A percentile compares a stretch with the other conserved stretches of the same genome.
These are phyloP conservation scores for Sporothrix euskadiensis DNA, from an alignment of 2,329 filamentous ascomycete genomes.

Conservation along the genomic window DNA sequence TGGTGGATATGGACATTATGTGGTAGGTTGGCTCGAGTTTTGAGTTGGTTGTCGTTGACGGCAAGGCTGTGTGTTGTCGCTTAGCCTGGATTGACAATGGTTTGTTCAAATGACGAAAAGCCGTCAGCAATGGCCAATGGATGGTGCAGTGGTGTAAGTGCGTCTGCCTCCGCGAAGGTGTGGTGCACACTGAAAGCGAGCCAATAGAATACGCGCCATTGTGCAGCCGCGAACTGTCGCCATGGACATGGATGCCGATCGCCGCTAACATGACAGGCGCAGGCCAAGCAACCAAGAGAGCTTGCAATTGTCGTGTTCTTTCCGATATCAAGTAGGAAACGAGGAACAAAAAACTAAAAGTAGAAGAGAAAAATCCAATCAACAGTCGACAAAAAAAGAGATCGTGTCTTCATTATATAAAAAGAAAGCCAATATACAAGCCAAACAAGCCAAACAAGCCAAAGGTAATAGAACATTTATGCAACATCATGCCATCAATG, in stretches of 20 bases:
- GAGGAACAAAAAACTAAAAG: too few species aligned
- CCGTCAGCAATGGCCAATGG: neutral
- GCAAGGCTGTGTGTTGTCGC: neutral
- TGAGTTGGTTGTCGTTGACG: neutral
- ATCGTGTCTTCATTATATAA: neutral
- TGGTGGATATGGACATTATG: neutral
- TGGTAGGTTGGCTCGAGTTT: neutral
- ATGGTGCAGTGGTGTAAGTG: neutral
- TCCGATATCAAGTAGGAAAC: too few species aligned
- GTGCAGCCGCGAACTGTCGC: neutral
- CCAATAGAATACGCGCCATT: neutral
- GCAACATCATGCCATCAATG: constrained; percentile 47
- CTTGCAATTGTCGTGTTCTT: neutral
- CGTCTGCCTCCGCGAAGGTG: neutral
- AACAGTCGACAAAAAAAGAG: too few species aligned
- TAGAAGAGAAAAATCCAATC: too few species aligned
- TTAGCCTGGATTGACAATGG: constrained; percentile 22
- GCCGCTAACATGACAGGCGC: constrained; percentile 19
- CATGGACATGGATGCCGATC: constrained; percentile 4
- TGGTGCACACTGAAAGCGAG: neutral
- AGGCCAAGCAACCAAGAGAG: neutral
- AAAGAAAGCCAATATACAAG: neutral
- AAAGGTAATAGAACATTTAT: neutral
- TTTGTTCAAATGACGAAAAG: constrained; percentile 22
- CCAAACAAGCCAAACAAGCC: neutral